Conservation (phyloP, 768 basidiomycete species). For the Lactarius trivialis region DNA sequence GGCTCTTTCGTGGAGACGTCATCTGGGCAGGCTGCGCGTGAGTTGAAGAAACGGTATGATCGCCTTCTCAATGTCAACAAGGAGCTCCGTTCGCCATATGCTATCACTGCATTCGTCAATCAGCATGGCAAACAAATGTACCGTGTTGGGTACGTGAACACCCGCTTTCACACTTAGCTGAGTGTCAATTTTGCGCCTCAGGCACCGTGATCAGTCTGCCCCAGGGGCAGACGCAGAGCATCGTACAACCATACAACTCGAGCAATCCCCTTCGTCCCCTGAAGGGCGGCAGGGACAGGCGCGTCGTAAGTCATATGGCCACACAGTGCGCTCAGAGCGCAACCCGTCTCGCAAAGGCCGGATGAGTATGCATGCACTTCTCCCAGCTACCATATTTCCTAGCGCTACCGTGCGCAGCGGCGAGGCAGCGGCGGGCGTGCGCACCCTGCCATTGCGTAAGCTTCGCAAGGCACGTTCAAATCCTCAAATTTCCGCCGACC, state of each 20-base stretch:
- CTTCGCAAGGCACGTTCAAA: conserved; percentile 72
- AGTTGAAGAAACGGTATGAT: conserved; percentile 73
- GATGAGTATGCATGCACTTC: conserved; percentile 60
- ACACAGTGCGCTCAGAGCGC: conserved; percentile 18
- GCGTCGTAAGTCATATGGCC: conserved; percentile 10
- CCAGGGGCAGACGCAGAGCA: conserved; percentile 52
- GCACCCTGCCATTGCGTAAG: conserved; percentile 41
- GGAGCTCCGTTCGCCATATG: conserved; percentile 67
- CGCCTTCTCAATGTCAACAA: conserved; percentile 58
- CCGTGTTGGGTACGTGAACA: conserved; percentile 61
- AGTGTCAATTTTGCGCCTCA: conserved; percentile 25
- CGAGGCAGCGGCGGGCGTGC: conserved; percentile 19
- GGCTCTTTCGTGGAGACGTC: conserved; percentile 76
- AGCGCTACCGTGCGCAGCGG: conserved; percentile 26
- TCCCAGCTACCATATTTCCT: conserved; percentile 46
- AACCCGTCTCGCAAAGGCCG: conserved; percentile 43
- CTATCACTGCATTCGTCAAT: conserved; percentile 76
- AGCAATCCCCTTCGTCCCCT: conserved; percentile 12
- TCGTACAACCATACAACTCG: conserved; percentile 26
- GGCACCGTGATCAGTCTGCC: conserved; percentile 55
- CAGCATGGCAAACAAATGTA: conserved; percentile 74
- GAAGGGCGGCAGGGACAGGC: conserved; percentile 4
- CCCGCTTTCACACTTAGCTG: not conserved
- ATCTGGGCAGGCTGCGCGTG: conserved; percentile 66
- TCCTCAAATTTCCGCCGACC: conserved; percentile 40